Evolutionary conservation across 129 eudicot genomes (phyloP), one percentile per base, ranked within the genome.

Genomic region (Ambrosia trifida): DNA sequence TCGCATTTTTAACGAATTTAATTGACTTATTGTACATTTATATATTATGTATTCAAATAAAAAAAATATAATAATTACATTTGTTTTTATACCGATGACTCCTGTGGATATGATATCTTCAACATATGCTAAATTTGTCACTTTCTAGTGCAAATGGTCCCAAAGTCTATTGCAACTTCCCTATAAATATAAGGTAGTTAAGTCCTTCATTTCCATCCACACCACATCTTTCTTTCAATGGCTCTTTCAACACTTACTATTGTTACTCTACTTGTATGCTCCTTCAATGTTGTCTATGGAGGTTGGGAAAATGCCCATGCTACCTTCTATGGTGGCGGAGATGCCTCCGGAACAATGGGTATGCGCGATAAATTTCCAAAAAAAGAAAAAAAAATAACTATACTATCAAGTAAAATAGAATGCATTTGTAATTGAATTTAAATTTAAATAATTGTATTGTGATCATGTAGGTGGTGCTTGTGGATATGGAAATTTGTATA

Each of bases 311-410:
- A 59, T 47, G 97, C 82, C 10, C 90, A 88, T 73, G 97, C 97
- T 62, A 91, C 97, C 46, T 91, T 91, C 68, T 91, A 91, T 32
- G 97, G 97, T 4, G 97, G 95, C 32, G 92, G 95, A 2, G 97
- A 91, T 43, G 97, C 97, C 24, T 83, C 95, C 0, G 97, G 97
- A 75, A 91, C 97, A 43, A 91, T 91, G 97, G 97, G 97, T 91
- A 75, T 10, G 96, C 58, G 0, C 0, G 16, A 20, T 31, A 59
- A n/a, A n/a, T n/a, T n/a, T n/a, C n/a, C n/a, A 24, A 24, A 24
- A 24, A 24, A 24, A 11, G 12, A 31, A 18, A 4, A 11, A 4
- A 28, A 30, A 59, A 12, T 0, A 2, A 14, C 44, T 43, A 1
- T 19, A 18, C 4, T 53, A 9, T 1, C 2, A 53, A 31, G 60